phyloP scores from a whole-genome alignment of 1,139 yeast genomes.

The Saccharomycopsis phalli region DNA sequence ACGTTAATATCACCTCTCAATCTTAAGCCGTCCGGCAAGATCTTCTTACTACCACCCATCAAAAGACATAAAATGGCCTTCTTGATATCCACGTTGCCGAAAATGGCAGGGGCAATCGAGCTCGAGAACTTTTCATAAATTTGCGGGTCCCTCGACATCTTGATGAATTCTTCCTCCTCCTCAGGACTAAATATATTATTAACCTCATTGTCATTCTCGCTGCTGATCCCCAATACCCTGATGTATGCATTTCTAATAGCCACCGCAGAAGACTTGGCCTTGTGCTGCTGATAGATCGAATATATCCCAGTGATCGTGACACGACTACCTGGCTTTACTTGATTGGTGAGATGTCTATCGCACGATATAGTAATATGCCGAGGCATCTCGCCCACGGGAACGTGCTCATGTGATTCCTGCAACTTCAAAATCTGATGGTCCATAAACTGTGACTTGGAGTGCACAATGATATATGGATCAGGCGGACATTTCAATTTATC shows the following conservation, averaged over 20 bases:
- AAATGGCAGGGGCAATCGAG: conserved; percentile 94
- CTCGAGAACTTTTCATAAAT: conserved; percentile 76
- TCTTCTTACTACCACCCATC: conserved; percentile 90
- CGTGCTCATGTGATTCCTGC: conserved; percentile 96
- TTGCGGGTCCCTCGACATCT: conserved; percentile 73
- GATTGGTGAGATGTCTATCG: conserved; percentile 83
- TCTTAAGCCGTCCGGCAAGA: conserved; percentile 93
- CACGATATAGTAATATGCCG: conserved; percentile 83
- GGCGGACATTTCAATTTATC: conserved; percentile 60
- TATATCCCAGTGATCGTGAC: conserved; percentile 89
- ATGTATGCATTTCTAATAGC: conserved; percentile 93
- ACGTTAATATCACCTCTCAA: conserved; percentile 96
- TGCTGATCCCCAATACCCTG: conserved; percentile 76
- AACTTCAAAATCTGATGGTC: conserved; percentile 92
- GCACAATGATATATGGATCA: conserved; percentile 89
- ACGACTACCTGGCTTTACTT: conserved; percentile 90
- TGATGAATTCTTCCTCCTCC: conserved; percentile 86
- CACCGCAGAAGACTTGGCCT: conserved; percentile 43
- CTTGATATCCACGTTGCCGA: conserved; percentile 87
- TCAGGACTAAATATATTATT: conserved; percentile 76
- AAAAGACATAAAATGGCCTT: conserved; percentile 86
- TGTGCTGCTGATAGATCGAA: conserved; percentile 73
- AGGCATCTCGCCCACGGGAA: conserved; percentile 98
- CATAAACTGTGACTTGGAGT: conserved; percentile 83
- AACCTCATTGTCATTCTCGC: conserved; percentile 65